Percentiles rank a stretch among this genome's conserved stretches.
phyloP scores from a whole-genome alignment of 352 stramenopile species.

The Globisporangium viniferum region DNA sequence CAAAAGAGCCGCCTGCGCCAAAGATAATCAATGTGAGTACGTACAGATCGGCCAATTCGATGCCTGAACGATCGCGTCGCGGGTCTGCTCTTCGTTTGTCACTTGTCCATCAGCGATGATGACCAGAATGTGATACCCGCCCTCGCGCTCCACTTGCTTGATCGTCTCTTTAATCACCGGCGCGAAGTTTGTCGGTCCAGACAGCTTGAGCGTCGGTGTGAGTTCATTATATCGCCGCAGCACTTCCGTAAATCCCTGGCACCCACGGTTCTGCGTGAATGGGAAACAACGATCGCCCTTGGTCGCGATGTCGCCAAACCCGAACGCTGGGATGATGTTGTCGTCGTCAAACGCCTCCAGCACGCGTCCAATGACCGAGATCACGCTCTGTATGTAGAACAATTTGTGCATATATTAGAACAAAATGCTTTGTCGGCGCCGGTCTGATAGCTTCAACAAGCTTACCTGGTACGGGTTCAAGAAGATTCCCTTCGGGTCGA shows the following conservation, averaged over 20 bases:
- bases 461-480: conserved; percentile 68
- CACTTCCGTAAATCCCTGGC: conserved; percentile 55
- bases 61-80: conserved; percentile 58
- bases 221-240: conserved; percentile 56
- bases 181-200: conserved; percentile 62
- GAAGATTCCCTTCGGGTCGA: conserved; percentile 38
- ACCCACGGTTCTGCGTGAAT: conserved; percentile 33
- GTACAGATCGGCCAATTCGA: conserved; percentile 64
- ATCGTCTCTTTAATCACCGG: conserved; percentile 66
- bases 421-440: background rate
- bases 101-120: conserved; percentile 67
- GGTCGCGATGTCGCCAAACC: conserved; percentile 42
- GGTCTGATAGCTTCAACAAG: too few relatives aligned
- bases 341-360: conserved; percentile 80
- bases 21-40: conserved; percentile 4
- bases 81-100: conserved; percentile 55
- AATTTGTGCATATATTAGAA: background rate
- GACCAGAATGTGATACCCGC: conserved; percentile 75
- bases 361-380: conserved; percentile 64
- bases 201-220: conserved; percentile 53
- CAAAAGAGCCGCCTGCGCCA: background rate
- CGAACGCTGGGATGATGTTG: conserved; percentile 46
- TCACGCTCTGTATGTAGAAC: conserved; percentile 41
- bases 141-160: conserved; percentile 31
- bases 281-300: conserved; percentile 47